These are phyloP conservation scores for Hortiboletus flavorubellus DNA, from an alignment of 768 basidiomycete genomes.

Conservation along the genomic window DNA sequence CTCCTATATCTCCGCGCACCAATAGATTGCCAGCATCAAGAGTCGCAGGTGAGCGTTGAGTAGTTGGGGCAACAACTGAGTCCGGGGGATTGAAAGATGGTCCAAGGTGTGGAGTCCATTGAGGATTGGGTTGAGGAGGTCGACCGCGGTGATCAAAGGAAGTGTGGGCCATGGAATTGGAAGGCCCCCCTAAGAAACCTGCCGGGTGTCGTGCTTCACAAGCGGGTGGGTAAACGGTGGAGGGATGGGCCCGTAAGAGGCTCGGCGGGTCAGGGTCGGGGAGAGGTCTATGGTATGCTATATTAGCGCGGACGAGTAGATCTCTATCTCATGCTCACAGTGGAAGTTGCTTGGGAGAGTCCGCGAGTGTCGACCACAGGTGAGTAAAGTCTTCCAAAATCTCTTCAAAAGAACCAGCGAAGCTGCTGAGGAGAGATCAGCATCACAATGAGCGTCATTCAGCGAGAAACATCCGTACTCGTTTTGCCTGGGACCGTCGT, in stretches of 20 bases:
- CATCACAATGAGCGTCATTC: background rate
- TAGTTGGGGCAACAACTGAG: background rate
- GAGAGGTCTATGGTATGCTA: background rate
- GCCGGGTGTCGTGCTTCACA: background rate
- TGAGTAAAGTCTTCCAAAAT: no score
- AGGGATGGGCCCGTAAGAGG: background rate
- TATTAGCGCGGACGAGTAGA: background rate
- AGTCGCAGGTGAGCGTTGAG: no score
- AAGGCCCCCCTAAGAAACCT: background rate
- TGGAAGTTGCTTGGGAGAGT: background rate
- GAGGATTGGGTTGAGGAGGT: background rate
- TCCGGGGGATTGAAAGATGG: background rate
- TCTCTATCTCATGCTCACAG: background rate
- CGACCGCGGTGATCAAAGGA: background rate
- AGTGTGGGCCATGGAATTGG: background rate
- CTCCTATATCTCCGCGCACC: background rate
- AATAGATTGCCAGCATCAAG: fast-evolving
- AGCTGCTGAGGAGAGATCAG: background rate
- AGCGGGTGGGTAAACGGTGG: no score
- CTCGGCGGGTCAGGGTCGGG: background rate
- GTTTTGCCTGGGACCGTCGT: background rate
- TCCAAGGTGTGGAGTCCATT: background rate
- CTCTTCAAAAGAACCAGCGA: background rate
- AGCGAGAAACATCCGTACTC: background rate
- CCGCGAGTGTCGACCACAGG: background rate